A percentile compares a stretch with the other conserved stretches of the same genome.
Evolutionary conservation across 179 eudicot genomes (phyloP).

Genomic region (Carnegiea gigantea): DNA sequence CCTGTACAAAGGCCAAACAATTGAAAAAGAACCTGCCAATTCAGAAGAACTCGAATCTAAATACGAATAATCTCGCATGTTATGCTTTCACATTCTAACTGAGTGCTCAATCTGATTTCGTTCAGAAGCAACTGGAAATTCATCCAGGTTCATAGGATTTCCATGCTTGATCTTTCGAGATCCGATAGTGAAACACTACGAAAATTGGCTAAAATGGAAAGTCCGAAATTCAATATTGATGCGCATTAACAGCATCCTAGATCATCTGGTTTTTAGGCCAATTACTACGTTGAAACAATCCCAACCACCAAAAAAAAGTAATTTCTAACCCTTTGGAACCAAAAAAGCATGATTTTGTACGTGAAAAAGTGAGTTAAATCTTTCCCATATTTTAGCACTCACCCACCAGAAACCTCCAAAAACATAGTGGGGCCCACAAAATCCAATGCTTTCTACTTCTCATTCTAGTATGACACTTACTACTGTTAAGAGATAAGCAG

Average conservation of each 20-base stretch:
- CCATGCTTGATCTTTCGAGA: background rate
- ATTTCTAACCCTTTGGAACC: background rate
- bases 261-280: background rate
- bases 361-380: background rate
- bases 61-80: background rate
- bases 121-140: too few relatives aligned
- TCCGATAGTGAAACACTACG: background rate
- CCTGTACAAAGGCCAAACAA: slow-evolving; percentile 21
- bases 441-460: background rate
- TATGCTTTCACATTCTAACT: background rate
- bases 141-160: background rate
- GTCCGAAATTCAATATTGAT: background rate
- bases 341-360: background rate
- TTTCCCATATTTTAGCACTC: background rate
- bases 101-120: background rate
- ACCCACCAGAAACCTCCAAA: slow-evolving; percentile 1
- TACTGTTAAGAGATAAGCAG: background rate
- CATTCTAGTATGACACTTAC: background rate
- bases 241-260: background rate
- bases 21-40: background rate
- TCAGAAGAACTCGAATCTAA: background rate
- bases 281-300: too few relatives aligned
- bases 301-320: background rate
- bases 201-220: background rate
- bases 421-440: background rate